Evolutionary conservation across 2,329 filamentous ascomycete species (phyloP), one percentile per base, ranked within the genome.

Genomic region (Aspergillus fumigatiaffinis): DNA sequence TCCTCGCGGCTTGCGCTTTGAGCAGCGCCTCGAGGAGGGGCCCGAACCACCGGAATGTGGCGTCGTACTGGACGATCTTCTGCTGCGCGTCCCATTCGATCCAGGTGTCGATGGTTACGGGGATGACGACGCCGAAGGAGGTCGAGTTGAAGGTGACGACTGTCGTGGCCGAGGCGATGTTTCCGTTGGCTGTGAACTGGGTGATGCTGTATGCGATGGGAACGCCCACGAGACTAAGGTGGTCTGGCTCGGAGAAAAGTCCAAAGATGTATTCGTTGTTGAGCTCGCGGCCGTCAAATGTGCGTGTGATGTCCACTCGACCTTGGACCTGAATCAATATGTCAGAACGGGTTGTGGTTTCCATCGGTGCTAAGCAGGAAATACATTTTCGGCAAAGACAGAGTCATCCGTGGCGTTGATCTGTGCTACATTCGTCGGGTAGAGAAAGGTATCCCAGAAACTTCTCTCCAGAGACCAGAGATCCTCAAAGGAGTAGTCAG

Each of bases 261-360:
- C 65, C 65, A 26, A 67, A 69, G n/a, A 69, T 68, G 21, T 69
- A 68, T 52, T 68, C 65, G 6, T 63, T 64, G 51, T 69, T 68
- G 42, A 68, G 60, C 23, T 68, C 61, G 29, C 66, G 65, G 41
- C 65, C 62, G 17, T 62, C 59, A 17, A 69, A 68, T 3, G 63
- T 68, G 8, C 65, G 66, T 8, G 64, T 68, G 17, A 66, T 64
- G 49, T 68, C 65, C 7, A 68, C 65, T 10, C 65, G 65, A 2
- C 67, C 66, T 66, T 69, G 60, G 3, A 68, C 63, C 64, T 68
- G 32, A 21, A 21, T 20, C 3, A 25, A 9, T 23, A 10, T 26
- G 35, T 51, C 38, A n/a, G 38, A n/a, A 12, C 6, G 12, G 9
- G 28, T 9, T 3, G 9, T 1, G 1, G 2, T 1, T 1, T 14